Evolutionary conservation across 352 stramenopile species (phyloP).

Genomic region (Pythium aphanidermatum): DNA sequence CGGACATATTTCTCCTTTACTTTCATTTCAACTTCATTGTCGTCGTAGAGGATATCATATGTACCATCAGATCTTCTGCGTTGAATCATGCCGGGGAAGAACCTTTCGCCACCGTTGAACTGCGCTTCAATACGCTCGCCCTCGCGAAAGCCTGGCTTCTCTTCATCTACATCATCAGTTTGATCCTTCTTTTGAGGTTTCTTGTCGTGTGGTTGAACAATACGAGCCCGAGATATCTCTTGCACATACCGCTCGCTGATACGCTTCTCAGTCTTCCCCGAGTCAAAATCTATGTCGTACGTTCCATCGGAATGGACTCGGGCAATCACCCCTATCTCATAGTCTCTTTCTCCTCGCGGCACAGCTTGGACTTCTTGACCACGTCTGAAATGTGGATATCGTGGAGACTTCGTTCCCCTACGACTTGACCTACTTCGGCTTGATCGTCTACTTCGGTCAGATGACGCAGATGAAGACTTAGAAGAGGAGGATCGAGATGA

Average conservation of each 20-base stretch:
- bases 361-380: conserved; percentile 64
- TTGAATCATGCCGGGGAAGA: conserved; percentile 38
- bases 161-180: conserved; percentile 15
- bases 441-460: conserved; percentile 15
- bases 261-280: conserved; percentile 43
- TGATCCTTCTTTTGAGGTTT: conserved; percentile 7
- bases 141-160: conserved; percentile 20
- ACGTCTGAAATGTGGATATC: conserved; percentile 27
- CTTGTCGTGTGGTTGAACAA: conserved; percentile 25
- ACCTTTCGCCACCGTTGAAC: conserved; percentile 32
- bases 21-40: conserved; percentile 54
- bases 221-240: conserved; percentile 30
- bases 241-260: conserved; percentile 40
- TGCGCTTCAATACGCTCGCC: conserved; percentile 45
- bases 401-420: conserved; percentile 6
- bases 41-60: conserved; percentile 71
- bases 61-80: conserved; percentile 39
- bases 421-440: conserved; percentile 26
- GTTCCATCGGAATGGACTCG: conserved; percentile 40
- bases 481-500: conserved; percentile 29
- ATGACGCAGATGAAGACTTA: conserved; percentile 24
- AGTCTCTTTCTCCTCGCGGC: conserved; percentile 36
- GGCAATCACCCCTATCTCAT: conserved; percentile 44
- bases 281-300: conserved; percentile 72
- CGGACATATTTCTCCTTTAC: conserved; percentile 45